Evolutionary conservation across 2,329 filamentous ascomycete genomes (phyloP), one percentile per base, ranked within the genome.

Genomic region (Hymenoscyphus fraxineus): DNA sequence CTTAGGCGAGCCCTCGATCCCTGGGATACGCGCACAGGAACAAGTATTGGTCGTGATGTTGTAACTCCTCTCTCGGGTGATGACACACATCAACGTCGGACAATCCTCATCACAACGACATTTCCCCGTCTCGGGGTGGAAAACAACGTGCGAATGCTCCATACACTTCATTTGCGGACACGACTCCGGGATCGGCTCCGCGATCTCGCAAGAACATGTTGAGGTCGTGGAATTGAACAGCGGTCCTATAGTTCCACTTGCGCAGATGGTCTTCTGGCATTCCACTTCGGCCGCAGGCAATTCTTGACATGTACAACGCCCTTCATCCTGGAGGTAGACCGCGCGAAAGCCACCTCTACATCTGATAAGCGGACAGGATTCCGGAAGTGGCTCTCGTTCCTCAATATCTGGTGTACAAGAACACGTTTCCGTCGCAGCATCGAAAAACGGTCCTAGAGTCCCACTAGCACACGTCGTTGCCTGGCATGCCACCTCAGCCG

Each of bases 131-230:
- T 66, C 65, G 1, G 67, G 63, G 31, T 70, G 62, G 44, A 66
- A 71, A 6, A 71, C 66, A 13, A 67, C 60, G 55, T 69, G 68
- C 10, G 65, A 51, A 13, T 60, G 63, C 12, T 63, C 61, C 0
- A 47, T 47, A 31, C 68, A 71, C 57, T 71, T 68, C 27, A 71
- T 66, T 16, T 57, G 58, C 60, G 66, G 69, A 32, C 68, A 71
- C 32, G 65, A 66, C 5, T 40, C 22, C 6, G 44, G 56, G 13
- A 64, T 64, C 6, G 51, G 59, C n/a, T 66, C 39, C 39, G 64
- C 32, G 40, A 69, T 19, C 51, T 67, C 62, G 62, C 69, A 70
- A 22, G 59, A 61, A 38, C 69, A 71, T n/a, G 60, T 66, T 59
- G 67, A 64, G 15, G 63, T 62, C 2, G 38, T 9, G 1, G 63